Evolutionary conservation across 2,329 filamentous ascomycete species (phyloP).

Genomic region (Diaporthe sp.): DNA sequence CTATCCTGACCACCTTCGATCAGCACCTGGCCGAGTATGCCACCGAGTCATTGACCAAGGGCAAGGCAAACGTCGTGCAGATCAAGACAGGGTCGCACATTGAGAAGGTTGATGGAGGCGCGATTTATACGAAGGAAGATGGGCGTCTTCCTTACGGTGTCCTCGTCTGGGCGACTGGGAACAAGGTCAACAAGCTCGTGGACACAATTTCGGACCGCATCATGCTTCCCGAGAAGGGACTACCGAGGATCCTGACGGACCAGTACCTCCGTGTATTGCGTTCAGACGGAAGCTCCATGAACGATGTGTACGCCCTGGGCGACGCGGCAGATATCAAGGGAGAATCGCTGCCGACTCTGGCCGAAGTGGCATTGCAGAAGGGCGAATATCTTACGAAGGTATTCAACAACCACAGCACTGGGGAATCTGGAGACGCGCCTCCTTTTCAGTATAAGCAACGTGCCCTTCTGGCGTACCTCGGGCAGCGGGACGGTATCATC

Average conservation of each 20-base stretch:
- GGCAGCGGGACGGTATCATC: conserved; percentile 55
- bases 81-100: conserved; percentile 50
- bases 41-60: conserved; percentile 48
- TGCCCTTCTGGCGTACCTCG: conserved; percentile 54
- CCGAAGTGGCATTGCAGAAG: conserved; percentile 54
- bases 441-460: conserved; percentile 54
- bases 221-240: conserved; percentile 42
- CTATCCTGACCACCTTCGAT: conserved; percentile 56
- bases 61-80: conserved; percentile 48
- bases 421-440: background rate
- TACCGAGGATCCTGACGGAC: conserved; percentile 41
- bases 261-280: conserved; percentile 43
- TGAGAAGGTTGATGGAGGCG: conserved; percentile 37
- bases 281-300: conserved; percentile 44
- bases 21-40: conserved; percentile 56
- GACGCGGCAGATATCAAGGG: conserved; percentile 55
- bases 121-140: conserved; percentile 53
- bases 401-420: conserved; percentile 31
- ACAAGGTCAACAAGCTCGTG: conserved; percentile 42
- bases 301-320: conserved; percentile 50
- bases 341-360: conserved; percentile 49
- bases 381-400: conserved; percentile 49
- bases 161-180: conserved; percentile 43
- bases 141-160: conserved; percentile 55
- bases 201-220: conserved; percentile 41